Base-by-base conservation (phyloP, 352 stramenopile genomes). In the Globisporangium alternatum region DNA sequence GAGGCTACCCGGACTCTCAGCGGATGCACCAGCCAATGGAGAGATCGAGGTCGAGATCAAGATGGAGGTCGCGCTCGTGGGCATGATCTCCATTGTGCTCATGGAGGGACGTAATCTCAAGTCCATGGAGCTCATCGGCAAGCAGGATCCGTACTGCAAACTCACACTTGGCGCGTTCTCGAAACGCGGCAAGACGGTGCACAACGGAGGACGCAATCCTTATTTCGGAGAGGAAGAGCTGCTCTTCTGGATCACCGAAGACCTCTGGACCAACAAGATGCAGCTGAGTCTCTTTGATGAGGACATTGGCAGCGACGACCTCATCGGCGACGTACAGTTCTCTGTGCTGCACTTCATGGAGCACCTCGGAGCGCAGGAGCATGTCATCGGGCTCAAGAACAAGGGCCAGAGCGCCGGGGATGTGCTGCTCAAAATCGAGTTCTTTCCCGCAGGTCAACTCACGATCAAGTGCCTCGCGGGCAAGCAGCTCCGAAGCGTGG, bases 191-290 rank as follows among this genome's bases (percentile, higher is more conserved):
- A 94, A 89, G 65, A 93, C 83, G 0, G 53, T 90, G 25, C 65
- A 80, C 17, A 90, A 89, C 64, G 86, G 93, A 1, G 93, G 94
- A 5, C 88, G 78, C 1, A 90, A 97, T 19, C 94, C 93, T 3
- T 97, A 96, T 48, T 98, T 98, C 74, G 76, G 80, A 6, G 90
- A 97, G 60, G 93, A 98, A 66, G 80, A 98, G 51, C 55, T 98
- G 17, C 75, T 95, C 5, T 91, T 98, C 48, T 97, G 90, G 89
- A 85, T 98, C 65, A 89, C 89, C 7, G 78, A 89, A n/a, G 83
- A 95, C n/a, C 74, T 92, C 17, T 98, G 91, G 93, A 83, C 82
- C 10, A 65, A 97, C 49, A 75, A 83, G 55, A 84, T 97, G 68
- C 61, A 74, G 25, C 64, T 97, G 1, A 83, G 78, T 30, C 71